Base-by-base conservation (phyloP, 2,329 filamentous ascomycete genomes). In the Verticillium longisporum region DNA sequence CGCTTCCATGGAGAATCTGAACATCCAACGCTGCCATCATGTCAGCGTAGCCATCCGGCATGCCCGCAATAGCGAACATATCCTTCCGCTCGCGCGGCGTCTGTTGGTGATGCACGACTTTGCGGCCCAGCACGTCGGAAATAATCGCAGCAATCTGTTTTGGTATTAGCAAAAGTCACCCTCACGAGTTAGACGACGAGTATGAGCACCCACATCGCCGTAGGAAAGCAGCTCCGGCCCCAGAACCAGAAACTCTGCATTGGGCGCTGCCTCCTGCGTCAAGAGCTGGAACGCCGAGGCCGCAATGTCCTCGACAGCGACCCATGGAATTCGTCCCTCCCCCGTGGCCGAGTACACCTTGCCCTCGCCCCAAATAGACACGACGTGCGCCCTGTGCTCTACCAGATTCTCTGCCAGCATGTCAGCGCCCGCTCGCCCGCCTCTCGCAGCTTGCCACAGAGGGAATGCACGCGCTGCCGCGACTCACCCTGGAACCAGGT, bases 401-500 rank as follows among this genome's bases (percentile, higher is more conserved):
- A 71, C 69, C 60, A 82, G 76, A 66, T 81, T 82, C 64, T 82
- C 78, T 80, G 61, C 57, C 10, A 13, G 18, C 41, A 26, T 7
- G 14, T 63, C 13, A 61, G 57, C 45, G 11, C 4, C 21, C 14
- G 18, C 33, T 38, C 21, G 7, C 14, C 45, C 54, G 15, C 9
- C 50, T 6, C 37, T 32, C 45, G 15, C 18, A 41, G 45, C 57
- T 6, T 18, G 56, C 58, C 45, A 21, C 54, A 54, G 55, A 32
- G 53, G 55, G 58, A 31, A 7, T 26, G 31, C 31, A 62, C 45
- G 10, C 6, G 32, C 3, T 41, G 50, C 18, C 18, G 56, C 26
- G 15, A 67, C 70, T 62, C 68, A 77, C 77, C 71, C 70, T 78
- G 78, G 61, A 83, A 82, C 77, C 79, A 83, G 15, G 74, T 78